Percentiles rank a stretch among this genome's conserved stretches.
Conservation (phyloP, 441 rosid species). For the Capsella rubella region DNA sequence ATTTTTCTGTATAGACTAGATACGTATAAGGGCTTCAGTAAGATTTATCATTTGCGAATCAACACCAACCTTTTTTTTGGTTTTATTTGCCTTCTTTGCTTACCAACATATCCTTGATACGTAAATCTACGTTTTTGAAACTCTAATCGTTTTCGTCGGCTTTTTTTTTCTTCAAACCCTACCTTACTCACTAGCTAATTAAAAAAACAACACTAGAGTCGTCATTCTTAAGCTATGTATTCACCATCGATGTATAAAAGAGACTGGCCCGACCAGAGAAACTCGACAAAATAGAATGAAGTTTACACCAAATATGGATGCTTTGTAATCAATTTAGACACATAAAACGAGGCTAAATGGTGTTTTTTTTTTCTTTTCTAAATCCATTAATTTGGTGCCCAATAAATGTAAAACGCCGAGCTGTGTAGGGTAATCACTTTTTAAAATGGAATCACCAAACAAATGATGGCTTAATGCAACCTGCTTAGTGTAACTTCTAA, state of each 20-base stretch:
- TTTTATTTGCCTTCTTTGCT: conserved; percentile 6
- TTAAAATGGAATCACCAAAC: conserved; percentile 20
- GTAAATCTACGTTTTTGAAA: conserved; percentile 5
- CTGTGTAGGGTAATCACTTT: conserved; percentile 10
- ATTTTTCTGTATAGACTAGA: background rate
- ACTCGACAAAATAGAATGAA: conserved; percentile 26
- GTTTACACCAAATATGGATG: conserved; percentile 5
- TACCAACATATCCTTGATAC: conserved; percentile 10
- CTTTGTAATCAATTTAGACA: conserved; percentile 6
- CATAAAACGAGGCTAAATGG: background rate
- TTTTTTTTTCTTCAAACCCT: background rate
- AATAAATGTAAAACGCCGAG: conserved; percentile 30
- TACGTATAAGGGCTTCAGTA: background rate
- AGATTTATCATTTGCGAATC: background rate
- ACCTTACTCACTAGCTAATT: background rate
- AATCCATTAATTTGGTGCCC: background rate
- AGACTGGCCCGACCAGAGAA: conserved; percentile 8
- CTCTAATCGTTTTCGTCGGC: background rate
- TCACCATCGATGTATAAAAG: conserved; percentile 3
- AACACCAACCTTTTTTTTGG: conserved; percentile 1
- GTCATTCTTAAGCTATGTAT: conserved; percentile 1
- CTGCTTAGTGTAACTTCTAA: background rate
- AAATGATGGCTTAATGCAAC: conserved; percentile 13
- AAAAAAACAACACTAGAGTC: background rate
- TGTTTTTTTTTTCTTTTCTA: background rate